These are phyloP conservation scores for Pneumocystis jirovecii DNA, from an alignment of 1,139 yeast genomes.

Conservation along the genomic window DNA sequence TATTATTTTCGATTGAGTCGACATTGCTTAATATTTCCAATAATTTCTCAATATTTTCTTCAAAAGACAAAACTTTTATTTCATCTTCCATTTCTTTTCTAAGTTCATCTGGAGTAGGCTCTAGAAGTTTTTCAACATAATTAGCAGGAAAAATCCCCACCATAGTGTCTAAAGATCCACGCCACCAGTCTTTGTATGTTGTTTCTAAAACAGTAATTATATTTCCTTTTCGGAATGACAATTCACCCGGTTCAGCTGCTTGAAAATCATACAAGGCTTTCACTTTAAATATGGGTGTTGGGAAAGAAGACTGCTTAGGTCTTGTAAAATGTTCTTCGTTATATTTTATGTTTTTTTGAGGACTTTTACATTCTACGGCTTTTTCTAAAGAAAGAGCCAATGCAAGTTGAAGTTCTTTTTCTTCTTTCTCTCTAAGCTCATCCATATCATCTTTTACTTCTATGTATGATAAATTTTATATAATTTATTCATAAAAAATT, in stretches of 20 bases:
- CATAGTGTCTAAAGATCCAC: constrained; percentile 68
- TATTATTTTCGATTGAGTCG: constrained; percentile 24
- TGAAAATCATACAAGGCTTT: constrained; percentile 72
- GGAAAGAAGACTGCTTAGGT: constrained; percentile 13
- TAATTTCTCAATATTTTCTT: constrained; percentile 48
- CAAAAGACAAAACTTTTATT: constrained; percentile 33
- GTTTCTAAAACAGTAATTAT: constrained; percentile 68
- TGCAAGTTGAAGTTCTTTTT: constrained; percentile 66
- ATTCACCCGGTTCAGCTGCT: constrained; percentile 39
- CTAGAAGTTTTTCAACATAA: constrained; percentile 69
- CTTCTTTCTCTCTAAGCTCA: constrained; percentile 34
- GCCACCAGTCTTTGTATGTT: constrained; percentile 91
- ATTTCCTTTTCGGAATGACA: constrained; percentile 28
- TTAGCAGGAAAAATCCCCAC: constrained; percentile 89
- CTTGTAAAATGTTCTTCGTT: constrained; percentile 6
- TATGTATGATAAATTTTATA: not conserved
- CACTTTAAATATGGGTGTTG: constrained; percentile 46
- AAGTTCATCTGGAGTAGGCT: constrained; percentile 44
- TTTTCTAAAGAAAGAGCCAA: constrained; percentile 48
- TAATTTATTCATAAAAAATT: not conserved
- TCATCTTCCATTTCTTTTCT: constrained; percentile 31
- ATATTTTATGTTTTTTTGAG: constrained; percentile 9
- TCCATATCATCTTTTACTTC: constrained; percentile 1
- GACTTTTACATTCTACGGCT: constrained; percentile 15
- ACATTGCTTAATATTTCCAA: constrained; percentile 42